These are phyloP conservation scores for Flaveria linearis DNA, from an alignment of 129 eudicot genomes.

Conservation along the genomic window DNA sequence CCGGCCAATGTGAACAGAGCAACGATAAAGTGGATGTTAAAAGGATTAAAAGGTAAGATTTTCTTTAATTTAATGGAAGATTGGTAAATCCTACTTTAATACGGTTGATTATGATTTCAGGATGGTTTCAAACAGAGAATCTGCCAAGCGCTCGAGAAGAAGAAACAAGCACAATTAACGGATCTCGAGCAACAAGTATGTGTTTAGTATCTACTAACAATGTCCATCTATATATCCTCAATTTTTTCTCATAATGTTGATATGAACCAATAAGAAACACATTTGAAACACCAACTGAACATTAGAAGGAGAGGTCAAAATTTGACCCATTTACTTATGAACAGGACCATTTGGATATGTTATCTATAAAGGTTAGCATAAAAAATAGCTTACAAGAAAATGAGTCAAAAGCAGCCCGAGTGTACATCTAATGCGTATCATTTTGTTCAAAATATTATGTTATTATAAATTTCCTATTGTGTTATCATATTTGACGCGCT, in stretches of 20 bases:
- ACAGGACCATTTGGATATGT: neutral
- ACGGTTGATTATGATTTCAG: conserved; percentile 42
- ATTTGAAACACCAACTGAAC: neutral
- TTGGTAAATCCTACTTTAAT: conserved; percentile 8
- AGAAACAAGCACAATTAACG: conserved; percentile 67
- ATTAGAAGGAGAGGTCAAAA: too few species aligned
- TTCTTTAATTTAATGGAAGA: conserved; percentile 4
- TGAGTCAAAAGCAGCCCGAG: neutral
- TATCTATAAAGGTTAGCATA: neutral
- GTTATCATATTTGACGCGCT: neutral
- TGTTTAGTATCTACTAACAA: neutral
- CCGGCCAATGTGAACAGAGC: conserved; percentile 81
- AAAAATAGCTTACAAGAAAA: neutral
- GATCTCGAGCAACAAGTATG: conserved; percentile 85
- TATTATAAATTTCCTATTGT: neutral
- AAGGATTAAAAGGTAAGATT: conserved; percentile 59
- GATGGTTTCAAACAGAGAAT: conserved; percentile 89
- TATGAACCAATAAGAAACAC: neutral
- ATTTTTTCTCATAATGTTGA: neutral
- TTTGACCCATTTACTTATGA: neutral
- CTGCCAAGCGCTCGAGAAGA: conserved; percentile 87
- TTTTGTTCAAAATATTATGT: neutral
- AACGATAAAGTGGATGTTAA: conserved; percentile 58
- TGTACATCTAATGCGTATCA: neutral
- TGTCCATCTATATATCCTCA: neutral